Percentiles rank a stretch among this genome's conserved stretches.
phyloP scores from a whole-genome alignment of 2,329 filamentous ascomycete species.

The Fusarium tanahbumbuense region DNA sequence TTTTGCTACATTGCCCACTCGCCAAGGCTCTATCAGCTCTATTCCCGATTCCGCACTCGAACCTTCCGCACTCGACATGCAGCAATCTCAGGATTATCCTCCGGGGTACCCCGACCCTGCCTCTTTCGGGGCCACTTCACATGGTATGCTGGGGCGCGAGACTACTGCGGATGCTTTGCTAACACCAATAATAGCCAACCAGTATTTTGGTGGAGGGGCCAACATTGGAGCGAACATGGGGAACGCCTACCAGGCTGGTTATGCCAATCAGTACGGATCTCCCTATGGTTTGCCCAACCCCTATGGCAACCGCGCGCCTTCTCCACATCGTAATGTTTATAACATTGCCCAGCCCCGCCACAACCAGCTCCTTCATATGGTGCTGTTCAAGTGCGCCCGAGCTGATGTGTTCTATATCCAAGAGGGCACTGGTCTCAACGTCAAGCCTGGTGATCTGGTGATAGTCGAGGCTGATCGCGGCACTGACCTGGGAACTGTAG shows the following conservation, averaged over 20 bases:
- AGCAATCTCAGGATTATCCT: slow-evolving; percentile 57
- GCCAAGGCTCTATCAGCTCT: slow-evolving; percentile 72
- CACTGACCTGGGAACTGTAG: slow-evolving; percentile 93
- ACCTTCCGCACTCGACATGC: slow-evolving; percentile 56
- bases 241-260: slow-evolving; percentile 46
- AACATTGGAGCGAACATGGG: slow-evolving; percentile 43
- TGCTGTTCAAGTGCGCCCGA: slow-evolving; percentile 95
- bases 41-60: slow-evolving; percentile 66
- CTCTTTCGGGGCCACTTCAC: slow-evolving; percentile 53
- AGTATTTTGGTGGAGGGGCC: slow-evolving; percentile 45
- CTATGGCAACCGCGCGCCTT: slow-evolving; percentile 65
- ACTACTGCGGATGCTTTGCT: neutral
- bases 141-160: slow-evolving; percentile 52
- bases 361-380: slow-evolving; percentile 83
- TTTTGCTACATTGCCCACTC: slow-evolving; percentile 76
- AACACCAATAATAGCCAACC: slow-evolving; percentile 28
- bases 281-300: slow-evolving; percentile 59
- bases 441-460: slow-evolving; percentile 92
- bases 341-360: slow-evolving; percentile 70
- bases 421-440: slow-evolving; percentile 90
- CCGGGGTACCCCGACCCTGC: slow-evolving; percentile 55
- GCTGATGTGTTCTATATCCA: slow-evolving; percentile 98
- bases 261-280: slow-evolving; percentile 57
- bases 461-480: slow-evolving; percentile 98
- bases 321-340: slow-evolving; percentile 72